Conservation (phyloP, 345 rosid genomes). For the Citrus maxima region DNA sequence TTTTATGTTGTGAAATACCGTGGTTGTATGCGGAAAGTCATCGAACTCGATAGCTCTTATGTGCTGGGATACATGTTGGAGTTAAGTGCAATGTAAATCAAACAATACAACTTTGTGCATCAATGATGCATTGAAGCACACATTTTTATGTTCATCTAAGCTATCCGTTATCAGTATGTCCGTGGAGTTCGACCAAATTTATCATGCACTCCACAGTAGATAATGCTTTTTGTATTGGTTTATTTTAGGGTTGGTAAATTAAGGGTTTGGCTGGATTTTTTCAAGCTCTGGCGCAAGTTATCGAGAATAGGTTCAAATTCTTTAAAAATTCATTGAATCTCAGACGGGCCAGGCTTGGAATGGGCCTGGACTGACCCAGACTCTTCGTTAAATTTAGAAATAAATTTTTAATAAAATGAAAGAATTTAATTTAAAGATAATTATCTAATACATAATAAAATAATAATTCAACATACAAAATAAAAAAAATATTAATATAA, state of each 20-base stretch:
- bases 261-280: rapidly evolving
- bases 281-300: no score
- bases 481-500: no score
- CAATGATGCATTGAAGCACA: background rate
- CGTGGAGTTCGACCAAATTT: no score
- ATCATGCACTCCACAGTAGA: no score
- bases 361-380: rapidly evolving
- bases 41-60: background rate
- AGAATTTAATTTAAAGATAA: no score
- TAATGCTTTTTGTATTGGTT: no score
- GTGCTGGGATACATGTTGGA: background rate
- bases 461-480: no score
- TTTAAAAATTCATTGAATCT: no score
- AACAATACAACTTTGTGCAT: background rate
- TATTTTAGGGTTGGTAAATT: no score
- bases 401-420: no score
- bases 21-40: constrained; percentile 7
- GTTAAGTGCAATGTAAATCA: background rate
- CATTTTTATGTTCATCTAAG: background rate
- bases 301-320: rapidly evolving
- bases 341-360: no score
- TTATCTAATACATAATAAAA: rapidly evolving
- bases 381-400: no score
- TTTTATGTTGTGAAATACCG: background rate
- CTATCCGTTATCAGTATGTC: background rate